Conservation (phyloP, 192 early-diverging fungal genomes). For the Spinellus fusiger region DNA sequence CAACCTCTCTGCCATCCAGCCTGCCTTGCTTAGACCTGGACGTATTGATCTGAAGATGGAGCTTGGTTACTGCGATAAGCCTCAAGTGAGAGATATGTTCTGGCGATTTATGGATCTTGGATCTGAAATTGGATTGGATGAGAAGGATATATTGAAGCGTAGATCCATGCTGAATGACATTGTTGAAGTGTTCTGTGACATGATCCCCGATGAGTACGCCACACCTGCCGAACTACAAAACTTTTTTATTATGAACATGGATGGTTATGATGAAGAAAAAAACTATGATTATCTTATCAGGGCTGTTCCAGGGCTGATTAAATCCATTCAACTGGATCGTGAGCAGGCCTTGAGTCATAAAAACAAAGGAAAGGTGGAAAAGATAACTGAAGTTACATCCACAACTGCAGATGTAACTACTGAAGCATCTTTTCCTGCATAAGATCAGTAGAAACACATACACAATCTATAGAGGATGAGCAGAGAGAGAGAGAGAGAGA, state of each 20-base stretch:
- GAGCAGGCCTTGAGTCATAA: constrained; percentile 15
- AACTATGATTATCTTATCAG: constrained; percentile 5
- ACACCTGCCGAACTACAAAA: constrained; percentile 29
- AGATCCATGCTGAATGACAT: neutral
- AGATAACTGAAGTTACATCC: neutral
- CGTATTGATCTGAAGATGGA: constrained; percentile 47
- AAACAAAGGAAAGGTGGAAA: neutral
- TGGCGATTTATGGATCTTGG: constrained; percentile 8
- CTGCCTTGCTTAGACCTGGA: constrained; percentile 48
- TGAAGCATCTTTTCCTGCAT: neutral
- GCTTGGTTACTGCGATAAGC: constrained; percentile 40
- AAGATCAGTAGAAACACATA: neutral
- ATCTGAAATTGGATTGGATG: neutral
- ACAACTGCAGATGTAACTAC: neutral
- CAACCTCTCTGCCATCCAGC: constrained; percentile 35
- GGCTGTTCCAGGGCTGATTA: constrained; percentile 11
- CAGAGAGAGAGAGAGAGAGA: too few species aligned
- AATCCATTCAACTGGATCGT: constrained; percentile 19
- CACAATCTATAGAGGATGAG: too few species aligned
- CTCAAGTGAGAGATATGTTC: constrained; percentile 40
- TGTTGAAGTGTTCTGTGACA: constrained; percentile 1
- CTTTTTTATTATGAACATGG: constrained; percentile 23
- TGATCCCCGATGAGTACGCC: constrained; percentile 9
- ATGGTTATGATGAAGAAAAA: neutral
- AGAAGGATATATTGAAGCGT: neutral